These are phyloP conservation scores for Cinnamomum chago DNA, from an alignment of 164 flowering plant species.

Conservation along the genomic window DNA sequence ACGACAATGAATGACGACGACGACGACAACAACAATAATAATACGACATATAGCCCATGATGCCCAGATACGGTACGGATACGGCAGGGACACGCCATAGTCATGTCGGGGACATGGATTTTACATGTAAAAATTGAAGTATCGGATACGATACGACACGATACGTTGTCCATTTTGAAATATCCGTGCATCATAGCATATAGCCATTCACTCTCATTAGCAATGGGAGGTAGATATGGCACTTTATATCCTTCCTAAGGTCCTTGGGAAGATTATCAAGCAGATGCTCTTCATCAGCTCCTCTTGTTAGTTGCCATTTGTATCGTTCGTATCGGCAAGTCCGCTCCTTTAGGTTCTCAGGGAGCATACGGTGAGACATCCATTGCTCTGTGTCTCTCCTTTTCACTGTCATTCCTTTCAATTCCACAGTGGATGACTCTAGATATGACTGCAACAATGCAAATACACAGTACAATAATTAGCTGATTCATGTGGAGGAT, in stretches of 20 bases:
- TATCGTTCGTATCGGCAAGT: conserved; percentile 58
- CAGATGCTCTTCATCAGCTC: conserved; percentile 61
- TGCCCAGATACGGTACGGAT: too few relatives aligned
- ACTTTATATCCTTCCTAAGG: conserved; percentile 58
- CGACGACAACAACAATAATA: too few relatives aligned
- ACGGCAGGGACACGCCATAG: too few relatives aligned
- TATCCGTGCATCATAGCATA: too few relatives aligned
- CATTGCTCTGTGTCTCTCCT: conserved; percentile 67
- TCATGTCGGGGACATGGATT: too few relatives aligned
- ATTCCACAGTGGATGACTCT: conserved; percentile 52
- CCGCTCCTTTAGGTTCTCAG: conserved; percentile 47
- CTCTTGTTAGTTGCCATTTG: conserved; percentile 65
- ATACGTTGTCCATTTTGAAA: too few relatives aligned
- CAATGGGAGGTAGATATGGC: conserved; percentile 52
- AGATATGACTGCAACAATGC: conserved; percentile 43
- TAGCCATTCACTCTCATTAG: conserved; percentile 41
- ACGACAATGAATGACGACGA: too few relatives aligned
- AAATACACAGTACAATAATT: background rate
- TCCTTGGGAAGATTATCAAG: conserved; percentile 54
- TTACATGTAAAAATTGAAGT: too few relatives aligned
- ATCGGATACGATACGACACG: too few relatives aligned
- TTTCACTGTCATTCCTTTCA: conserved; percentile 65
- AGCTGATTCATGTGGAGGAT: too few relatives aligned
- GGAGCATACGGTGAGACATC: conserved; percentile 67
- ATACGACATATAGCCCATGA: too few relatives aligned